Evolutionary conservation across 148 eudicot genomes (phyloP), one percentile per base, ranked within the genome.

Genomic region (Fagopyrum homotropicum): DNA sequence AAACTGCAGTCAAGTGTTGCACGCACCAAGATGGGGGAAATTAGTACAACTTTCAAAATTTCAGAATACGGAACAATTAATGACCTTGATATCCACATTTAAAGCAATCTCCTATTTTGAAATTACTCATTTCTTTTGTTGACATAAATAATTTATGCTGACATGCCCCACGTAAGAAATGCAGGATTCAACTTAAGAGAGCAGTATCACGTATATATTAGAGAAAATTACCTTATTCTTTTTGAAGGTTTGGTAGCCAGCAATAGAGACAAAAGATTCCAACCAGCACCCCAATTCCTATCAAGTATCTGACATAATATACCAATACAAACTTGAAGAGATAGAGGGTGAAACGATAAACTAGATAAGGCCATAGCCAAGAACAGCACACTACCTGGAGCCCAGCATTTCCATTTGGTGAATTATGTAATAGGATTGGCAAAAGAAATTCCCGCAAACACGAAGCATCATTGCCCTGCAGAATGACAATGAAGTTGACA

Each of bases 241-340:
- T 88, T 81, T 56, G 87, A 86, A 69, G 94, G 86, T 81, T 92
- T 96, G 77, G 89, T 81, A 6, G 99, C 98, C 75, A 96, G 94
- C 77, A 96, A 81, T 49, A 86, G 81, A 4, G 98, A 82, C 71
- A 95, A 86, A 57, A 96, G 87, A 77, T 96, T 85, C 99, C 99
- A 96, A 64, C 99, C 99, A 26, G 95, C 95, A 78, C 99, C 99
- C 97, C 97, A 96, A 81, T 89, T 92, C 73, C 99, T 86, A 82
- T 96, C 99, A 72, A 96, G 94, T 56, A 96, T 96, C 99, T 96
- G 46, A 61, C 16, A 77, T 78, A 47, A 72, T 4, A 30, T 26
- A 79, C 59, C 72, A 79, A 66, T 35, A 45, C 2, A 22, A 0
- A 43, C 45, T 45, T 7, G 76, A 50, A 35, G 11, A 16, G 50